phyloP scores from a whole-genome alignment of 192 early-diverging fungal genomes.

The Chytriomyces sp. region DNA sequence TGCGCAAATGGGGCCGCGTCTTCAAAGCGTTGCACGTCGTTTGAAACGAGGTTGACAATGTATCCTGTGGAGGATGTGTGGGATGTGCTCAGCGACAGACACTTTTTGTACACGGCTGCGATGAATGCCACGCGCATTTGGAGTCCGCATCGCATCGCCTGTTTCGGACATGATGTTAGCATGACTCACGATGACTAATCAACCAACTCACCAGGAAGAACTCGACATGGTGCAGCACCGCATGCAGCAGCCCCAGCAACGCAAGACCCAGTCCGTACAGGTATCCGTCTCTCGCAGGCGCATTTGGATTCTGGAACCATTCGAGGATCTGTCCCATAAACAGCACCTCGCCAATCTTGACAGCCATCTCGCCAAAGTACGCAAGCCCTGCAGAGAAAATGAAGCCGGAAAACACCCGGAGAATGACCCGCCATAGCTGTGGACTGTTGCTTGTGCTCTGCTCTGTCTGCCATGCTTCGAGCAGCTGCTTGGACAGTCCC shows the following conservation, averaged over 20 bases:
- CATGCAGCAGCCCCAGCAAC: constrained; percentile 31
- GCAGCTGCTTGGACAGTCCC: constrained; percentile 34
- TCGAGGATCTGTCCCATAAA: constrained; percentile 47
- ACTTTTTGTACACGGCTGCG: constrained; percentile 53
- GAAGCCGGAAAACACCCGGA: constrained; percentile 41
- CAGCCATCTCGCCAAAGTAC: constrained; percentile 42
- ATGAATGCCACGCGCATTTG: constrained; percentile 54
- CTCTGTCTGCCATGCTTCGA: constrained; percentile 42
- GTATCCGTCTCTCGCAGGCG: constrained; percentile 30
- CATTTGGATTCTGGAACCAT: constrained; percentile 51
- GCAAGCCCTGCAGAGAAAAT: constrained; percentile 36
- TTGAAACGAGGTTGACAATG: constrained; percentile 56
- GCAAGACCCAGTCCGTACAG: constrained; percentile 38
- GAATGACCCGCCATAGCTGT: constrained; percentile 34
- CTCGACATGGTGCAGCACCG: constrained; percentile 44
- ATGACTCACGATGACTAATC: too few species aligned
- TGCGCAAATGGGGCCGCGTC: constrained; percentile 51
- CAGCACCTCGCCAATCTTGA: constrained; percentile 48
- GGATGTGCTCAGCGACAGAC: constrained; percentile 48
- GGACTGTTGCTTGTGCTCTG: constrained; percentile 11
- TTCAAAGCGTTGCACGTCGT: constrained; percentile 62
- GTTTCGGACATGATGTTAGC: too few species aligned
- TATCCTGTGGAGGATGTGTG: constrained; percentile 48
- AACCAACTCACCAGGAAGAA: constrained; percentile 26
- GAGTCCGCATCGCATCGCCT: constrained; percentile 51